Evolutionary conservation across 768 basidiomycete genomes (phyloP).

Genomic region (Mycena amicta): DNA sequence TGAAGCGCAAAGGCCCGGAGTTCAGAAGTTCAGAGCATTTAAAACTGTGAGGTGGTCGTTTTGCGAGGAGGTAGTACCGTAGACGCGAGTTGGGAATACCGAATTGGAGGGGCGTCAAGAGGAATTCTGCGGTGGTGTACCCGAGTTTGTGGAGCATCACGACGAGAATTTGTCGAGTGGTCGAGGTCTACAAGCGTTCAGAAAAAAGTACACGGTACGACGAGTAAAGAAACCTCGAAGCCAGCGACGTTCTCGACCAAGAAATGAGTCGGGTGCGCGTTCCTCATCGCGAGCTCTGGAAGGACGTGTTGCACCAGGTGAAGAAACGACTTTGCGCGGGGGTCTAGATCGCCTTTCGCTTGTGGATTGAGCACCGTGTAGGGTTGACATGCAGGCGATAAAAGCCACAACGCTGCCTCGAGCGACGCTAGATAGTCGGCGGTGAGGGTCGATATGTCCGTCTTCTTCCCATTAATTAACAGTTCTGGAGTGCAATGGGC

Average conservation of each 20-base stretch:
- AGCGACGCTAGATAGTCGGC: conserved; percentile 48
- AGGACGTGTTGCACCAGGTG: conserved; percentile 67
- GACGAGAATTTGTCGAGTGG: conserved; percentile 59
- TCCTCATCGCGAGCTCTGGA: conserved; percentile 50
- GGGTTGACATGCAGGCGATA: conserved; percentile 84
- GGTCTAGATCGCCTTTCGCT: conserved; percentile 71
- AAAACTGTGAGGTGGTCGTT: conserved; percentile 32
- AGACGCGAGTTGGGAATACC: conserved; percentile 82
- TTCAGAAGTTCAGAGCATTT: conserved; percentile 33
- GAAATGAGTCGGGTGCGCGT: conserved; percentile 57
- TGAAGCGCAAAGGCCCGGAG: conserved; percentile 47
- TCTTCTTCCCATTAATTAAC: conserved; percentile 36
- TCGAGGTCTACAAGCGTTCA: conserved; percentile 54
- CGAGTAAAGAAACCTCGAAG: conserved; percentile 62
- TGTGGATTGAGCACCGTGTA: conserved; percentile 78
- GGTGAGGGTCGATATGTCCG: conserved; percentile 63
- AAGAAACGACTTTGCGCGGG: conserved; percentile 75
- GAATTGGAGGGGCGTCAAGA: conserved; percentile 77
- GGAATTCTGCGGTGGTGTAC: conserved; percentile 61
- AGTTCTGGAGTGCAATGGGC: no score
- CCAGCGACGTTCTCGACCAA: conserved; percentile 84
- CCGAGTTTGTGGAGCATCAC: conserved; percentile 53
- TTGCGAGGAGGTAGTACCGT: conserved; percentile 80
- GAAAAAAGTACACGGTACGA: conserved; percentile 4
- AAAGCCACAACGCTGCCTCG: conserved; percentile 68